Base-by-base conservation (phyloP, 352 stramenopile species). In the Discostella stelligera region DNA sequence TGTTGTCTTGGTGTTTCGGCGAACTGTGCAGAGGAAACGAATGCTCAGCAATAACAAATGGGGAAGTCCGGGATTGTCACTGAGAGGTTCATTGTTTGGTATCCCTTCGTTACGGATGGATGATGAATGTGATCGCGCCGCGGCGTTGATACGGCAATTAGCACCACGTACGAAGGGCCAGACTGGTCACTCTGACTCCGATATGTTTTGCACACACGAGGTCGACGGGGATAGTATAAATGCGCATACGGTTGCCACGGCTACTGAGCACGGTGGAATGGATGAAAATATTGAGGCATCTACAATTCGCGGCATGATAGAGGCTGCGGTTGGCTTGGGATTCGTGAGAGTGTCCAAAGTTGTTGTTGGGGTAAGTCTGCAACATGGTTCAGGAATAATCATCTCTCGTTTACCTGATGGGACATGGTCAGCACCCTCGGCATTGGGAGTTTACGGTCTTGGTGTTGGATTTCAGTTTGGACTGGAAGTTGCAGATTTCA, bases 361-460 rank as follows among this genome's bases (percentile, higher is more conserved):
- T 58, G 87, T 90, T 10, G 77, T 94, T 21, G 89, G 86, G 4
- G 74, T 94, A 3, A 86, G 70, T 18, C n/a, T 91, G 6, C 80
- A 91, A 70, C 75, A 62, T 30, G 88, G 88, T 41, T 87, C 94
- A 11, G 96, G 96, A 49, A 90, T 99, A 55, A 94, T 99, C 14
- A 91, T 99, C 75, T 91, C 95, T 14, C 95, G 97, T 71, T 89
- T 98, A 9, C 90, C 91, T 2, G 95, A 98, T 81, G 95, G 96
- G 11, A 94, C 93, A 53, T 98, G 96, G 96, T 98, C 94, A 50
- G 95, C 96, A 14, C 96, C 96, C 14, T 97, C 92, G 21, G 95
- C 96, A 6, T 98, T 99, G 74, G 95, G 84, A 27, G 87, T 85
- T n/a, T 85, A 71, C 25, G 88, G 88, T 50, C 39, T 91, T 10